phyloP scores from a whole-genome alignment of 2,329 filamentous ascomycete genomes.

The Arthrobotrys megalospora region DNA sequence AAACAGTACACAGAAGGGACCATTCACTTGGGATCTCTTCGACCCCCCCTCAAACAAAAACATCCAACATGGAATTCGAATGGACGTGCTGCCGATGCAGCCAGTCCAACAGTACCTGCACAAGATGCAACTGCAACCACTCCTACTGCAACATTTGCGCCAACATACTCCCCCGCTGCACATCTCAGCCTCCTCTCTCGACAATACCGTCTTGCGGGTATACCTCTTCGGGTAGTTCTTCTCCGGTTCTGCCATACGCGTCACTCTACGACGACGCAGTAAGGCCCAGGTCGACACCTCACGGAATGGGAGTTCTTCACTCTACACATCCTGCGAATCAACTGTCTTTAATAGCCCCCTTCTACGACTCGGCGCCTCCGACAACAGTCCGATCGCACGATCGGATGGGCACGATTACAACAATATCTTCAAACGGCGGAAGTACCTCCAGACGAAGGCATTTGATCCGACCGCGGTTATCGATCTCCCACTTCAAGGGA shows the following conservation, averaged over 20 bases:
- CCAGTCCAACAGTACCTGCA: conserved; percentile 59
- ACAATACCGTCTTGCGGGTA: conserved; percentile 49
- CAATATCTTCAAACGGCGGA: conserved; percentile 56
- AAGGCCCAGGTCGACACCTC: conserved; percentile 55
- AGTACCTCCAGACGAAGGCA: conserved; percentile 52
- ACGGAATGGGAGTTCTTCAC: conserved; percentile 50
- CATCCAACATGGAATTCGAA: conserved; percentile 60
- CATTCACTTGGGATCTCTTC: conserved; percentile 57
- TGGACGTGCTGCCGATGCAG: conserved; percentile 60
- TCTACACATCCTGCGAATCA: conserved; percentile 58
- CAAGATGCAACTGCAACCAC: conserved; percentile 58
- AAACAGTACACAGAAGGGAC: conserved; percentile 38
- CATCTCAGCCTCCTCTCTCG: conserved; percentile 49
- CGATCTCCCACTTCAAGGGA: conserved; percentile 60
- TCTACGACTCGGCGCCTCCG: conserved; percentile 57
- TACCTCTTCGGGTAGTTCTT: conserved; percentile 51
- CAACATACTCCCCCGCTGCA: conserved; percentile 52
- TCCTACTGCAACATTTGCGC: conserved; percentile 60
- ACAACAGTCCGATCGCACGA: conserved; percentile 37
- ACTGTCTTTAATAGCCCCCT: conserved; percentile 56
- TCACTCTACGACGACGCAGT: conserved; percentile 54
- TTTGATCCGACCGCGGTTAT: conserved; percentile 52
- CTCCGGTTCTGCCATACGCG: conserved; percentile 50
- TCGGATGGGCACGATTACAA: conserved; percentile 52
- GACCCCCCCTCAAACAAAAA: conserved; percentile 1